A percentile compares a stretch with the other conserved stretches of the same genome.
These are phyloP conservation scores for Prunus campanulata DNA, from an alignment of 306 rosid species.

Conservation along the genomic window DNA sequence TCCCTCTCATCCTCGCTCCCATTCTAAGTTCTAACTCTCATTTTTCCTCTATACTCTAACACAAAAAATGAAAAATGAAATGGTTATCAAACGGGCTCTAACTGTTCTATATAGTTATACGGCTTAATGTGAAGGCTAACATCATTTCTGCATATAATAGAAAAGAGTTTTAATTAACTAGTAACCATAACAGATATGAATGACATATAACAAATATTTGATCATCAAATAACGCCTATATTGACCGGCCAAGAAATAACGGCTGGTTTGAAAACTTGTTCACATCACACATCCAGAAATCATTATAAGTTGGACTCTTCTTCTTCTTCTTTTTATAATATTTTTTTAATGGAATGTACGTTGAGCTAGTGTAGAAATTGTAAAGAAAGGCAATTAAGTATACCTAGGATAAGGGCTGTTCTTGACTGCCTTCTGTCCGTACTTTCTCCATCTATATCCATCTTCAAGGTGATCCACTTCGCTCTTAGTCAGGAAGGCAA, in stretches of 20 bases:
- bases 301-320: neutral
- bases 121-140: neutral
- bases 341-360: neutral
- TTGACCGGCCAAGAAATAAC: neutral
- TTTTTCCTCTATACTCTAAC: no score
- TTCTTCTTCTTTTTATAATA: neutral
- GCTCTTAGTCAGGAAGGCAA: slow-evolving; percentile 86
- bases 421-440: slow-evolving; percentile 95
- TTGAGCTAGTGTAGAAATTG: neutral
- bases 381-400: no score
- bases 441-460: slow-evolving; percentile 95
- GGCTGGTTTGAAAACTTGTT: neutral
- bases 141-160: neutral
- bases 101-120: no score
- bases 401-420: slow-evolving; percentile 95
- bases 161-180: neutral
- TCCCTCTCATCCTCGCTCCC: no score
- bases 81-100: no score
- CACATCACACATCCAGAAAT: neutral
- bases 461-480: slow-evolving; percentile 93
- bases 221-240: neutral
- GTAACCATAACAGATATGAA: neutral
- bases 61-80: no score
- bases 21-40: no score
- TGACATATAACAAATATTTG: neutral